Base-by-base conservation (phyloP, 768 basidiomycete genomes). In the Russula emetica region DNA sequence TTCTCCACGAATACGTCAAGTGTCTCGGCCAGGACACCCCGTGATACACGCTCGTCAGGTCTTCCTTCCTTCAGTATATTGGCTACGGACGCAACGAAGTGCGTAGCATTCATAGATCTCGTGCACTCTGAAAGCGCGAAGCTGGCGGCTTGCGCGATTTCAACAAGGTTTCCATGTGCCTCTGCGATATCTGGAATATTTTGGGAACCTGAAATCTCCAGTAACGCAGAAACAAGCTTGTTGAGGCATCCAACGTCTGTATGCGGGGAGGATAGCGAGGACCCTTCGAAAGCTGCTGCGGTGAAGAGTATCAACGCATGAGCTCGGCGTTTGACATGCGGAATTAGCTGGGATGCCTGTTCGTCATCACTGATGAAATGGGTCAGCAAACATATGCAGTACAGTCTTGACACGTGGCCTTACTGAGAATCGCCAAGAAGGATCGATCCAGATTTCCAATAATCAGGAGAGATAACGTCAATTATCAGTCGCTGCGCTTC, bases 1-100 rank as follows among this genome's bases (percentile, higher is more conserved):
- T 91, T 84, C 45, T 85, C 82, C 3, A 81, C 78, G 16, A 97
- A 74, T 10, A 94, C 78, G 38, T 83, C 82, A 34, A 97, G 79
- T 11, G 88, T 89, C 60, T 85, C 88, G 10, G 75, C 69, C 72
- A 61, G 28, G 24, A 68, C 58, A 26, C 61, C 55, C 20, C 54
- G 54, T n/a, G 59, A 61, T 51, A 55, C 45, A 3, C 47, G 64
- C 26, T 65, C 64, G 16, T 65, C 36, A 1, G 55, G 47, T n/a
- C 52, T 60, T n/a, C 60, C 66, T 3, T 47, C 68, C 24, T 61
- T 57, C 50, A 91, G 69, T 75, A 91, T 85, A 1, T 78, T 74
- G 22, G 82, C 61, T 6, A 84, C 75, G 6, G 88, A 80, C 30
- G 73, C 70, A 58, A 90, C 75, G 74, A 96, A 95, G 68, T 87